Base-by-base conservation (phyloP, 257 asterid genomes). In the Forsythia viridissima region DNA sequence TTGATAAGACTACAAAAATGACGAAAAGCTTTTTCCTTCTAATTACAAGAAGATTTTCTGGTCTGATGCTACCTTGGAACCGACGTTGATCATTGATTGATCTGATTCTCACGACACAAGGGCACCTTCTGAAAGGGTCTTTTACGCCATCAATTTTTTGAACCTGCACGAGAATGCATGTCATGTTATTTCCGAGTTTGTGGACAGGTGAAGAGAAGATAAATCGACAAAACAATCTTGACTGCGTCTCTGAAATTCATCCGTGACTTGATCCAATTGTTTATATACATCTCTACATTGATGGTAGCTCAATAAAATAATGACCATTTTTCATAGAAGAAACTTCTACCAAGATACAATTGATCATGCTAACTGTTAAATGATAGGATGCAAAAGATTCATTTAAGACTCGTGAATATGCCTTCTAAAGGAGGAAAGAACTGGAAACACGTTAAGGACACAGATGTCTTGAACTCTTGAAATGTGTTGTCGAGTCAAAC, bases 91-190 rank as follows among this genome's bases (percentile, higher is more conserved):
- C 43, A 39, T 6, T 18, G 68, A 73, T 74, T 21, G 72, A 6
- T n/a, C 66, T 13, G 69, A 78, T 75, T 46, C 34, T 70, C 63
- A 36, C 51, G 40, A 74, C 76, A 18, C 11, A 70, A 30, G 39
- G 61, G 39, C 55, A 4, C 59, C 67, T 71, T 70, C 30, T 12
- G 34, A 6, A 59, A 7, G 34, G 36, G 15, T 8, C 37, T 59
- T 21, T 38, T 44, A 51, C 30, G 24, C 39, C 40, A 4, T 77
- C 82, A 72, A 43, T 72, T 79, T 80, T 82, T 82, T 15, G 57
- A 39, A 87, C 80, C 90, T 87, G 86, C 74, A 70, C 70, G 40
- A 80, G 24, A 34, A 55, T 71, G 20, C 41, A 51, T 7, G 30
- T 37, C 59, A 38, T 24, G 15, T 61, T 21, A 61, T 20, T 68